Conservation (phyloP, 2,329 filamentous ascomycete species). For the Calonectria pseudoturangicola region DNA sequence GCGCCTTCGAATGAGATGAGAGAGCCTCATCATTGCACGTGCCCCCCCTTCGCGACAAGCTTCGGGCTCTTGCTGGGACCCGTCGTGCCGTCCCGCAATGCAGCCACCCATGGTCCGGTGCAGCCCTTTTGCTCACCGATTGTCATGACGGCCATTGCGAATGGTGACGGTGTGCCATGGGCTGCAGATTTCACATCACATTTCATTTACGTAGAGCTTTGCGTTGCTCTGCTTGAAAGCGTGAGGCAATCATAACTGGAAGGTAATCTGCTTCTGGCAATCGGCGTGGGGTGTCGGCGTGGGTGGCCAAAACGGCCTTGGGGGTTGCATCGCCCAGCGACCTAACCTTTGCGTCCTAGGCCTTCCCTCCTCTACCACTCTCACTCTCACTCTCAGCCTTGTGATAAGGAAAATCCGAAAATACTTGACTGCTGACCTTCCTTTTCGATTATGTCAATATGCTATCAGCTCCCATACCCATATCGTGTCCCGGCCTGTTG, state of each 20-base stretch:
- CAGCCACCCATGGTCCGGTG: constrained; percentile 18
- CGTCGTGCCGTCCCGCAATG: constrained; percentile 33
- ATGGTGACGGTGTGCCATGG: constrained; percentile 27
- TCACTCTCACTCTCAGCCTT: constrained; percentile 24
- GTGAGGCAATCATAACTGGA: constrained; percentile 38
- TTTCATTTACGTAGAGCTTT: constrained; percentile 26
- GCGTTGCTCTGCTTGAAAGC: constrained; percentile 4
- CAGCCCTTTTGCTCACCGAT: constrained; percentile 11
- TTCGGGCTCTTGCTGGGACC: constrained; percentile 28
- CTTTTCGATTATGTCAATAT: constrained; percentile 16
- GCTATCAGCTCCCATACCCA: constrained; percentile 6
- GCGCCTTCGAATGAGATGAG: constrained; percentile 6
- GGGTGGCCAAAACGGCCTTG: constrained; percentile 26
- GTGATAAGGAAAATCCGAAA: constrained; percentile 27
- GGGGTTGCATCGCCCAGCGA: constrained; percentile 30
- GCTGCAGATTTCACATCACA: constrained; percentile 21
- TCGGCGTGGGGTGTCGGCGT: constrained; percentile 46
- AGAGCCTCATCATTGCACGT: constrained; percentile 24
- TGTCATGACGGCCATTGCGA: constrained; percentile 28
- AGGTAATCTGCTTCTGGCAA: constrained; percentile 25
- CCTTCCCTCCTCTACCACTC: neutral
- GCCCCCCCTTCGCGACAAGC: neutral
- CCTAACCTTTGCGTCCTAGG: constrained; percentile 23
- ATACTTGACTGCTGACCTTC: constrained; percentile 25
- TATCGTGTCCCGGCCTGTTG: constrained; percentile 23